phyloP scores from a whole-genome alignment of 2,329 filamentous ascomycete species.

The Penicillium sp. region DNA sequence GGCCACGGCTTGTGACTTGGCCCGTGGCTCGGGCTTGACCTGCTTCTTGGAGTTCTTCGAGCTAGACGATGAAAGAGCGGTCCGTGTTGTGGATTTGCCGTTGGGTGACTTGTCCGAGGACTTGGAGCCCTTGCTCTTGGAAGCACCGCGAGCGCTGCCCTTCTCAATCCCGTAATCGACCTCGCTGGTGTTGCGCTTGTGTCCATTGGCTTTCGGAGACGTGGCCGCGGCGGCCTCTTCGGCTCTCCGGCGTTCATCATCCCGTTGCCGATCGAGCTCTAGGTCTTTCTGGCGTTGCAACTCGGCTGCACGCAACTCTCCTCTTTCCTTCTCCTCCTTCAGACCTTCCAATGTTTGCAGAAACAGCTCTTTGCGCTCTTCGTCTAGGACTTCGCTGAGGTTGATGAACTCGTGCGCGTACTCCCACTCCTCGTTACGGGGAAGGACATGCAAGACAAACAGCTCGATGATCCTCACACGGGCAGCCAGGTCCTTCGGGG shows the following conservation, averaged over 20 bases:
- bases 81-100: constrained; percentile 28
- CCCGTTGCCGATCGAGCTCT: constrained; percentile 51
- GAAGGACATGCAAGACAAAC: constrained; percentile 92
- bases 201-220: constrained; percentile 36
- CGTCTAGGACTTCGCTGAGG: constrained; percentile 82
- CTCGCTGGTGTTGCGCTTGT: constrained; percentile 61
- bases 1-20: constrained; percentile 45
- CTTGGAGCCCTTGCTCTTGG: constrained; percentile 24
- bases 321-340: constrained; percentile 76
- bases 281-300: constrained; percentile 60
- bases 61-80: constrained; percentile 32
- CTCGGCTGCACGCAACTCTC: constrained; percentile 63
- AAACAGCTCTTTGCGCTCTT: constrained; percentile 86
- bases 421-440: constrained; percentile 92
- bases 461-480: constrained; percentile 91
- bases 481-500: constrained; percentile 77
- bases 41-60: constrained; percentile 42
- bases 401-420: constrained; percentile 89
- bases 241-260: constrained; percentile 43
- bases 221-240: constrained; percentile 39
- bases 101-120: constrained; percentile 27
- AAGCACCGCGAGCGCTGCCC: constrained; percentile 39
- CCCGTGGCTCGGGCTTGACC: constrained; percentile 32
- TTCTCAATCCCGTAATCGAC: constrained; percentile 69
- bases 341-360: constrained; percentile 79